These are phyloP conservation scores for Fraxinus quadrangulata DNA, from an alignment of 257 asterid genomes.

Conservation along the genomic window DNA sequence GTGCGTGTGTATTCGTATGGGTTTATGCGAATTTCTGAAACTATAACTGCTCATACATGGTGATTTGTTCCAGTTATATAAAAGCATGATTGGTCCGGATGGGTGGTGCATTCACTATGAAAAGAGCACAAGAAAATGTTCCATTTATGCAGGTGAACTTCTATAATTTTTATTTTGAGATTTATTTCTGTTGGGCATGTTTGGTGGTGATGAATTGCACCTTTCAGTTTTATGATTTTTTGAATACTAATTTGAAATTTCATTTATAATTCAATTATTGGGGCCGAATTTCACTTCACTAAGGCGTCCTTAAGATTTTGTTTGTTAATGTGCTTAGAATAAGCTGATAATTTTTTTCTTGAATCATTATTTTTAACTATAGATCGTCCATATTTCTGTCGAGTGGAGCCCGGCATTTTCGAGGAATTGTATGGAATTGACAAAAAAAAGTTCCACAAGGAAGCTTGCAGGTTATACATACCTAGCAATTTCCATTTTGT, in stretches of 20 bases:
- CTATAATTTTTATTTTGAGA: slow-evolving; percentile 4
- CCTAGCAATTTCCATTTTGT: not conserved
- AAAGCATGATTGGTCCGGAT: slow-evolving; percentile 82
- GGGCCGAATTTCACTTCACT: not conserved
- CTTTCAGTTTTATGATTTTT: not conserved
- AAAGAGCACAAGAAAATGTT: slow-evolving; percentile 72
- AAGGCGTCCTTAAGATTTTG: slow-evolving; percentile 11
- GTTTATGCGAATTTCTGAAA: not conserved
- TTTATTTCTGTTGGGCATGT: slow-evolving; percentile 1
- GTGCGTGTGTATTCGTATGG: not conserved
- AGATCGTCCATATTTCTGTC: slow-evolving; percentile 93
- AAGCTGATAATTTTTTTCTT: not conserved
- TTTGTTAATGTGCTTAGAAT: not conserved
- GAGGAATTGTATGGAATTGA: slow-evolving; percentile 73
- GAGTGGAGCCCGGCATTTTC: slow-evolving; percentile 82
- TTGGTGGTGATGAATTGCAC: not conserved
- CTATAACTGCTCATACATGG: not conserved
- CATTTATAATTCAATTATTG: not conserved
- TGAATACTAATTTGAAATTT: not conserved
- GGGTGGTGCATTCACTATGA: slow-evolving; percentile 95
- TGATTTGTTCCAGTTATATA: slow-evolving; percentile 53
- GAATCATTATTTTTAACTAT: not conserved
- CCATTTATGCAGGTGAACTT: slow-evolving; percentile 72
- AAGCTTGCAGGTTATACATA: slow-evolving; percentile 80
- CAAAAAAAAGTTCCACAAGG: slow-evolving; percentile 76